These are phyloP conservation scores for Clavispora fructus DNA, from an alignment of 805 yeast genomes.

Conservation along the genomic window DNA sequence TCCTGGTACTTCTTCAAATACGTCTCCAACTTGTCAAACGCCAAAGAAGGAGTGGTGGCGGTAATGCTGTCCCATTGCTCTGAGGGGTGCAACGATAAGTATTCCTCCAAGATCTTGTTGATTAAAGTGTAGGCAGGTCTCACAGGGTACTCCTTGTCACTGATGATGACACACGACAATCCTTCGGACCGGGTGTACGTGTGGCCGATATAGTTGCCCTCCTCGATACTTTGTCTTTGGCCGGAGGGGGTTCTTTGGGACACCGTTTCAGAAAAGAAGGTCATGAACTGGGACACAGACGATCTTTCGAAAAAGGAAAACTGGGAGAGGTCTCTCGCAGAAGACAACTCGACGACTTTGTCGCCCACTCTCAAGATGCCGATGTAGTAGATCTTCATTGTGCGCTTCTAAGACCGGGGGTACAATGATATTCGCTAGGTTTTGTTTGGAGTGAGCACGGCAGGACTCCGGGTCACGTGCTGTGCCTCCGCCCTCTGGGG, in stretches of 20 bases:
- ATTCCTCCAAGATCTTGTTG: constrained; percentile 89
- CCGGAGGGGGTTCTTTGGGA: constrained; percentile 83
- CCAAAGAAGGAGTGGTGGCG: constrained; percentile 42
- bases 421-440: neutral
- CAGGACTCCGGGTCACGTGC: neutral
- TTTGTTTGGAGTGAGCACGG: neutral
- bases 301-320: constrained; percentile 86
- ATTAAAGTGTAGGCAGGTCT: constrained; percentile 93
- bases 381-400: constrained; percentile 86
- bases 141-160: constrained; percentile 94
- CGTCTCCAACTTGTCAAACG: constrained; percentile 55
- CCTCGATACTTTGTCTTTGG: constrained; percentile 92
- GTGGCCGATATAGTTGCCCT: constrained; percentile 86
- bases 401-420: neutral
- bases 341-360: constrained; percentile 68
- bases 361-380: constrained; percentile 73
- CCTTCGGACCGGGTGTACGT: constrained; percentile 89
- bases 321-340: constrained; percentile 76
- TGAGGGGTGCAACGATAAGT: constrained; percentile 74
- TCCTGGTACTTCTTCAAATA: constrained; percentile 87
- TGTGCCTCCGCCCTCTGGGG: no score
- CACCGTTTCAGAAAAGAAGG: constrained; percentile 88
- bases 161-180: constrained; percentile 81
- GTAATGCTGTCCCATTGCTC: constrained; percentile 55
- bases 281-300: constrained; percentile 86